phyloP scores from a whole-genome alignment of 345 rosid genomes.

The Brassica incana region DNA sequence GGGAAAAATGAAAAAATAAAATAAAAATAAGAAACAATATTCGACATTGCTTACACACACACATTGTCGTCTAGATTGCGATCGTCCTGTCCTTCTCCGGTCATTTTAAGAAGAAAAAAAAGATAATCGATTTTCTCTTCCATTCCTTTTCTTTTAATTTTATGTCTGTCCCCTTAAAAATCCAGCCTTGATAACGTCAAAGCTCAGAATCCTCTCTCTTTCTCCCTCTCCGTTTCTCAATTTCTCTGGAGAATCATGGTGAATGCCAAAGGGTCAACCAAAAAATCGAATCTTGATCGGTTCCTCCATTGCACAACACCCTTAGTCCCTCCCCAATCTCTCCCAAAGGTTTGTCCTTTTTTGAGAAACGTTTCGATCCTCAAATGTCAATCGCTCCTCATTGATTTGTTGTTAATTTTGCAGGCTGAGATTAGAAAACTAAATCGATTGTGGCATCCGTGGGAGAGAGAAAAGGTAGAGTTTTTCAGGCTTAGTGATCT shows the following conservation, averaged over 20 bases:
- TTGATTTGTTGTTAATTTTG: neutral
- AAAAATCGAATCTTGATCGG: slow-evolving; percentile 76
- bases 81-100: no score
- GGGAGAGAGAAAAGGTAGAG: neutral
- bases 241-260: slow-evolving; percentile 49
- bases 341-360: slow-evolving; percentile 61
- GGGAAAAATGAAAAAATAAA: no score
- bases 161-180: slow-evolving; percentile 43
- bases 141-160: neutral
- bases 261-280: slow-evolving; percentile 53
- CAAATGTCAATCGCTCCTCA: neutral
- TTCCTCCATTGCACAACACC: slow-evolving; percentile 86
- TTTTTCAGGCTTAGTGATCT: neutral
- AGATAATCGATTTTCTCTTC: neutral
- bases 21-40: no score
- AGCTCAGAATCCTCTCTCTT: slow-evolving; percentile 35
- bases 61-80: no score
- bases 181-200: slow-evolving; percentile 56
- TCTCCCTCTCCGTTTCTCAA: neutral
- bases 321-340: slow-evolving; percentile 63
- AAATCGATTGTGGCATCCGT: neutral
- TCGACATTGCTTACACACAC: no score
- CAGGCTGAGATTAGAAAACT: neutral
- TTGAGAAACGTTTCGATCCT: neutral
- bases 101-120: no score